A percentile compares a stretch with the other conserved stretches of the same genome.
phyloP scores from a whole-genome alignment of 371 early-diverging fungal genomes.

The Mucor plumbeus region DNA sequence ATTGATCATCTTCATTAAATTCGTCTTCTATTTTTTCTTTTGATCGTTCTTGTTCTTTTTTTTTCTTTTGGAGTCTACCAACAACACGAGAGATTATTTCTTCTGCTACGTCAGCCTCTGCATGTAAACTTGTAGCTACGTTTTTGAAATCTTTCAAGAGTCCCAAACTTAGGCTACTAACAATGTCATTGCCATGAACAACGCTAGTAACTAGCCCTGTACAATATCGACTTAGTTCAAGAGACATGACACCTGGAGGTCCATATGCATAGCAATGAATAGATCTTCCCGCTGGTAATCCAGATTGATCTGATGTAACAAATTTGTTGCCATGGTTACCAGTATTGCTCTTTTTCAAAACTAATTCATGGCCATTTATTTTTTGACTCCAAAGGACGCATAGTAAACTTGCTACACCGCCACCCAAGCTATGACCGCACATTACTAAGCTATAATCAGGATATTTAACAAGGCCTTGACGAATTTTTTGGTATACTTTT shows the following conservation, averaged over 20 bases:
- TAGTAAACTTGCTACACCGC: slow-evolving; percentile 76
- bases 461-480: slow-evolving; percentile 65
- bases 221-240: slow-evolving; percentile 70
- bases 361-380: neutral
- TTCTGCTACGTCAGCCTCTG: slow-evolving; percentile 69
- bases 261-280: slow-evolving; percentile 83
- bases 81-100: slow-evolving; percentile 70
- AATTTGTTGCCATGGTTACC: slow-evolving; percentile 49
- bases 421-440: slow-evolving; percentile 85
- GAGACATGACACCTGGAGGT: slow-evolving; percentile 72
- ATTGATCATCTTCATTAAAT: slow-evolving; percentile 61
- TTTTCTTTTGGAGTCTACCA: slow-evolving; percentile 43
- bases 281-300: slow-evolving; percentile 72
- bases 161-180: slow-evolving; percentile 78
- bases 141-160: slow-evolving; percentile 76
- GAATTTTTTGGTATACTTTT: slow-evolving; percentile 69
- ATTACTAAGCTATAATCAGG: slow-evolving; percentile 80
- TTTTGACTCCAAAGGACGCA: slow-evolving; percentile 73
- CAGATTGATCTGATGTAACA: slow-evolving; percentile 66
- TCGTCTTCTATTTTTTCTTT: slow-evolving; percentile 6
- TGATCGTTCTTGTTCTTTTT: slow-evolving; percentile 3
- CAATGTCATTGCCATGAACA: slow-evolving; percentile 78
- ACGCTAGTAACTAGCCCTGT: slow-evolving; percentile 77
- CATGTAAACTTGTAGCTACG: slow-evolving; percentile 69
- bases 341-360: neutral